Conservation (phyloP, 352 stramenopile genomes). For the Globisporangium acanthophoron region DNA sequence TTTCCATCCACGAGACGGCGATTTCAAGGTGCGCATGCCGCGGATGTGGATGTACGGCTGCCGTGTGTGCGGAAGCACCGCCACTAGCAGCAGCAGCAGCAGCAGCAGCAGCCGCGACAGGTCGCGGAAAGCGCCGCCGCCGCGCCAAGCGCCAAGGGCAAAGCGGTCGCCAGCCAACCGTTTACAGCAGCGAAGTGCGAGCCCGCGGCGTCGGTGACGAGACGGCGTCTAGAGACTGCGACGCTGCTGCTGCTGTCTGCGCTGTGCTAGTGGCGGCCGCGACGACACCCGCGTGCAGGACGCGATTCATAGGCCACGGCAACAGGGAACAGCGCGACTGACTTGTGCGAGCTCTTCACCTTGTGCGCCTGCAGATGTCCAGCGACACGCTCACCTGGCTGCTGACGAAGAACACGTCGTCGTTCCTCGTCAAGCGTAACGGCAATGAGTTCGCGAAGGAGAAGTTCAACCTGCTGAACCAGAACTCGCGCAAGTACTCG, state of each 20-base stretch:
- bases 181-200: not conserved
- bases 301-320: too few relatives aligned
- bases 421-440: conserved; percentile 94
- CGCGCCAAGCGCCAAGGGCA: too few relatives aligned
- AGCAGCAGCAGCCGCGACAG: conserved; percentile 2
- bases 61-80: not conserved
- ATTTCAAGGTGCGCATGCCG: conserved; percentile 21
- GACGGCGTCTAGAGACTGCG: not conserved
- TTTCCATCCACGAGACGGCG: conserved; percentile 82
- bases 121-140: too few relatives aligned
- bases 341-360: not conserved
- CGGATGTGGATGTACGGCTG: not conserved
- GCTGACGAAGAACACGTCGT: conserved; percentile 94
- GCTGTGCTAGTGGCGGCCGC: not conserved
- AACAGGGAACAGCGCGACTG: not conserved
- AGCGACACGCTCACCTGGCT: conserved; percentile 96
- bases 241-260: not conserved
- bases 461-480: conserved; percentile 94
- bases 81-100: not conserved
- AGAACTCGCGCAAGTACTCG: conserved; percentile 96
- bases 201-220: too few relatives aligned
- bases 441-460: conserved; percentile 90
- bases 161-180: not conserved
- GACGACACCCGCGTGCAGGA: too few relatives aligned
- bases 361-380: conserved; percentile 60